Base-by-base conservation (phyloP, 805 yeast genomes). In the Wickerhamiella kurtzmanii region DNA sequence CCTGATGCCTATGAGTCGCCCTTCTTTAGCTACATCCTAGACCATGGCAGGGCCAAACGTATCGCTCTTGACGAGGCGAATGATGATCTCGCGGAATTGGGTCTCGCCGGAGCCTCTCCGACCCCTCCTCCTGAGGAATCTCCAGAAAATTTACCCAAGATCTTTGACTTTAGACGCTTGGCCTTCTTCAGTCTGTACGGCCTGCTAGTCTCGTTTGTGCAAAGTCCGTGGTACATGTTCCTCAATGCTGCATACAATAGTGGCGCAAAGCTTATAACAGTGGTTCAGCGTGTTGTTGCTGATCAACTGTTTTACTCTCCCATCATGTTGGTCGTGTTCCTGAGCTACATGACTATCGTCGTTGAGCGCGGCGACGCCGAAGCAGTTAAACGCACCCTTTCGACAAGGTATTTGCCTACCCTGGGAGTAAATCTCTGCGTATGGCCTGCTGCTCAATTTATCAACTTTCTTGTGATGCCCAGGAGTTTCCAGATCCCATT, bases 291-390 rank as follows among this genome's bases (percentile, higher is more conserved):
- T 48, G 96, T 86, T 0, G 65, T 89, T 47, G 81, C 94, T 0
- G 98, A 89, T 61, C 97, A 92, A 62, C 65, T 88, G 44, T 74
- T 87, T 49, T 92, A 80, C 61, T 87, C 96, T 1, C 98, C 98
- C 1, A 59, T 88, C 1, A 82, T 92, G 2, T 69, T 89, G 40
- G 78, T 80, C 32, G 74, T 77, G 38, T 89, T 92, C 62, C 84
- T 88, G 64, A 74, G 82, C 3, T 89, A 85, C 60, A 83, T 95
- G 37, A 84, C 92, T 15, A 74, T 82, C 47, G 77, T 85, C 1
- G 72, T 87, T 47, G 96, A 89, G 56, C 71, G 72, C 38, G 92
- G 94, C 2, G 75, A 79, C 40, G 68, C 72, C 60, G 72, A 73
- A 1, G 83, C 82, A 9, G 72, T 86, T 20, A 70, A 72, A 47